Percentiles rank a stretch among this genome's conserved stretches.
phyloP scores from a whole-genome alignment of 1,284 basidiomycete species.

The Stygiomarasmius scandens region DNA sequence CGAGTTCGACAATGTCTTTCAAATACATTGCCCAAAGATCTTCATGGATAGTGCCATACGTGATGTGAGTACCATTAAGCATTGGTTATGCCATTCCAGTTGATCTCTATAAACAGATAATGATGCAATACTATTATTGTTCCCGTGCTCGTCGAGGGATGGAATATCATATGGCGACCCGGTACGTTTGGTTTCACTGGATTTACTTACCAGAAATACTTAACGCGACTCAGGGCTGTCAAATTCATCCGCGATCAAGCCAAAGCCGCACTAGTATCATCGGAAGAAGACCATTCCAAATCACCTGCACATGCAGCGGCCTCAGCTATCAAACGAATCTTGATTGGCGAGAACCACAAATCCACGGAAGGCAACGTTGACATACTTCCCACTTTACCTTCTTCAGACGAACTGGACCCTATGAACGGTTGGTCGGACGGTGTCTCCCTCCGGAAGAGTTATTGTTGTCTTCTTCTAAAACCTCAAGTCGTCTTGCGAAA shows the following conservation, averaged over 20 bases:
- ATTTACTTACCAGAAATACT: conserved; percentile 11
- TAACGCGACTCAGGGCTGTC: conserved; percentile 54
- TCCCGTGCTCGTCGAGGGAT: conserved; percentile 76
- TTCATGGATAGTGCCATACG: conserved; percentile 82
- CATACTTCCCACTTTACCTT: conserved; percentile 28
- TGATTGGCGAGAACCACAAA: conserved; percentile 52
- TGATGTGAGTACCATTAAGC: conserved; percentile 51
- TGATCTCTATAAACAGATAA: conserved; percentile 50
- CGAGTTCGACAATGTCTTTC: conserved; percentile 89
- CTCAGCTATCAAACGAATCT: conserved; percentile 61
- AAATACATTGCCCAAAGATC: conserved; percentile 87
- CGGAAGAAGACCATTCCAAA: conserved; percentile 33
- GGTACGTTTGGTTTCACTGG: conserved; percentile 57
- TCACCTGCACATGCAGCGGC: conserved; percentile 62
- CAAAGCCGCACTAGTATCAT: conserved; percentile 39
- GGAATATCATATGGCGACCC: conserved; percentile 87
- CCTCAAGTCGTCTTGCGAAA: conserved; percentile 88
- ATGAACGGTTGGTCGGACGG: conserved; percentile 73
- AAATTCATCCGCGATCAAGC: conserved; percentile 86
- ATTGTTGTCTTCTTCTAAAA: conserved; percentile 86
- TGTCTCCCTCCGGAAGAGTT: conserved; percentile 67
- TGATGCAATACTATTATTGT: conserved; percentile 91
- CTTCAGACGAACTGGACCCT: conserved; percentile 50
- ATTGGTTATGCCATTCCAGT: not conserved
- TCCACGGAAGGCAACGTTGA: conserved; percentile 43